These are phyloP conservation scores for Exserohilum rostratum DNA, from an alignment of 2,329 filamentous ascomycete genomes.

Conservation along the genomic window DNA sequence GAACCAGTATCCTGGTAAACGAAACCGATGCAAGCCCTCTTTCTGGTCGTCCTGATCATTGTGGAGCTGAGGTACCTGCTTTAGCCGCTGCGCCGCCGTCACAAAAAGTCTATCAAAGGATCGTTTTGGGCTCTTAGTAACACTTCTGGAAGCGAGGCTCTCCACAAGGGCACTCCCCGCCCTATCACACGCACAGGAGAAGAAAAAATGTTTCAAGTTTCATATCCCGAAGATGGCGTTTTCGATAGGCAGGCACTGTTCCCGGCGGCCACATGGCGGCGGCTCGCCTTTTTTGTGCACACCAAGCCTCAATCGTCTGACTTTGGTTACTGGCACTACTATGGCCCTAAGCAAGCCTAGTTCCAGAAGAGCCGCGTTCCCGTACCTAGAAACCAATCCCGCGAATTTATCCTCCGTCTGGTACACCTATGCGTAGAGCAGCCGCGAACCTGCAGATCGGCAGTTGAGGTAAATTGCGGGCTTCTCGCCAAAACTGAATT, in stretches of 20 bases:
- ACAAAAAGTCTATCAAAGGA: neutral
- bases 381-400: neutral
- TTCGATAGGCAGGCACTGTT: neutral
- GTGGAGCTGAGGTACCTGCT: slow-evolving; percentile 1
- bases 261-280: neutral
- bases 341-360: neutral
- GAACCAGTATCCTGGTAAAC: neutral
- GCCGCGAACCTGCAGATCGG: neutral
- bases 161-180: slow-evolving; percentile 4
- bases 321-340: neutral
- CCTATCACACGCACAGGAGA: too few species aligned
- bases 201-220: neutral
- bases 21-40: too few species aligned
- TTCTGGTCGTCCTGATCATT: neutral
- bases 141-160: neutral
- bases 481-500: neutral
- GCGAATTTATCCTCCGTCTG: neutral
- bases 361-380: neutral
- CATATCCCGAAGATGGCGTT: neutral
- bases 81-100: neutral
- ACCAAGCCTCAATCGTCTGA: neutral
- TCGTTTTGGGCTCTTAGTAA: too few species aligned
- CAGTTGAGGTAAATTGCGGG: neutral
- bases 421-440: neutral
- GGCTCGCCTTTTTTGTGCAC: neutral